Evolutionary conservation across 495 filamentous ascomycete genomes (phyloP), one percentile per base, ranked within the genome.

Genomic region (Tuber umbilicatum): DNA sequence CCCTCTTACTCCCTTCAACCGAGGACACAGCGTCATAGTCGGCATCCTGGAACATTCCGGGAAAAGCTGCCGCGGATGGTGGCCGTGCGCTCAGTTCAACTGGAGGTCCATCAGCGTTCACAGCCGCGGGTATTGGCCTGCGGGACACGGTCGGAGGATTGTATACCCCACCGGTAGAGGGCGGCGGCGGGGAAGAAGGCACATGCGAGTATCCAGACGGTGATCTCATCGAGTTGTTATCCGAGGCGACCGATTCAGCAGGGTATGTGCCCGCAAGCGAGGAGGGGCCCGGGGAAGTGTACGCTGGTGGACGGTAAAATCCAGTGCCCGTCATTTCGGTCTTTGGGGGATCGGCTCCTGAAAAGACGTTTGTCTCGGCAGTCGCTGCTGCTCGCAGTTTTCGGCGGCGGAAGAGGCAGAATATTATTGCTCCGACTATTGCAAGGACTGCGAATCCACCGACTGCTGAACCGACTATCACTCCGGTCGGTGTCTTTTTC

Each of bases 391-490:
- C 35, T 14, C 50, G 2, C 41, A 73, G 45, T 3, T 21, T 67
- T 12, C 74, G 74, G 12, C 78, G 80, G 45, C 78, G 78, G 71
- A 73, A 21, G 19, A 75, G 72, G 41, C 69, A 81, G 39, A 76
- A 41, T 45, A 81, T n/a, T 16, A 38, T 23, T 10, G 60, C 71
- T 42, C 38, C 71, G 17, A 76, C 67, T 38, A 75, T 14, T 12
- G 38, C 69, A 19, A 81, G 71, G 17, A 47, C 64, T 19, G 47
- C 70, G 19, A 74, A 67, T 35, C 80, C 80, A 47, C 80, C 79
- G 5, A 78, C 79, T 2, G 72, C 72, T 2, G 73, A 79, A n/a
- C 80, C 80, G 47, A 47, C 72, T 27, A 81, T 81, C 21, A 73
- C 72, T 16, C 47, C 79, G 6, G 69, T 47, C 0, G 75, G 78